Base-by-base conservation (phyloP, 2,329 filamentous ascomycete species). In the Hypoxylon sp. region DNA sequence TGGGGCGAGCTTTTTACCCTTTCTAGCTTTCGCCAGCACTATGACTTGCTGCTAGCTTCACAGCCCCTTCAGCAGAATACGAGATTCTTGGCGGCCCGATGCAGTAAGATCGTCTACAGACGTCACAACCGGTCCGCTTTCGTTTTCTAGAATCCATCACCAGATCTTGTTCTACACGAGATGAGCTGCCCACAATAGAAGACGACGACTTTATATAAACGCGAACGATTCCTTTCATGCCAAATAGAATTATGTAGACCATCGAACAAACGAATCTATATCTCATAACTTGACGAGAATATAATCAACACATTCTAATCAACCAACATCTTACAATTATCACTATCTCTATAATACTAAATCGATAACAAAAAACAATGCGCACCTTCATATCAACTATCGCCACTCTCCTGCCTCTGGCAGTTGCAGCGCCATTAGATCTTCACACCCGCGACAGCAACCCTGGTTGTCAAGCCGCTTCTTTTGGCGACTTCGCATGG, bases 401-500 rank as follows among this genome's bases (percentile, higher is more conserved):
- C 61, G 63, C 67, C 19, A 58, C 74, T 53, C 46, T 74, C 48
- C 66, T 75, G 52, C 71, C 75, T 32, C 59, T 77, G 60, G 73
- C 63, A 30, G 66, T 63, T 29, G 75, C 75, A 29, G 72, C 69
- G 2, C 74, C 76, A n/a, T 52, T 68, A 16, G 61, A 60, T 32
- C 21, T 73, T 14, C 12, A 45, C 1, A 21, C 61, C 8, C 73
- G 74, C 39, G 70, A 72, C 63, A 67, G 63, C 68, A 70, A 71
- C 48, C 61, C 73, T 0, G 76, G 75, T 43, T 82, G 80, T 70
- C 72, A 74, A 23, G 63, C 71, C 4, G 62, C 67, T 12, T 79
- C 81, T 1, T 75, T 78, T 56, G 57, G 66, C 37, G 43, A 71
- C 65, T 81, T 81, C 63, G 30, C 61, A 5, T 86, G 84, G 83